phyloP scores from a whole-genome alignment of 768 basidiomycete genomes.

The Pleurotus sapidus region DNA sequence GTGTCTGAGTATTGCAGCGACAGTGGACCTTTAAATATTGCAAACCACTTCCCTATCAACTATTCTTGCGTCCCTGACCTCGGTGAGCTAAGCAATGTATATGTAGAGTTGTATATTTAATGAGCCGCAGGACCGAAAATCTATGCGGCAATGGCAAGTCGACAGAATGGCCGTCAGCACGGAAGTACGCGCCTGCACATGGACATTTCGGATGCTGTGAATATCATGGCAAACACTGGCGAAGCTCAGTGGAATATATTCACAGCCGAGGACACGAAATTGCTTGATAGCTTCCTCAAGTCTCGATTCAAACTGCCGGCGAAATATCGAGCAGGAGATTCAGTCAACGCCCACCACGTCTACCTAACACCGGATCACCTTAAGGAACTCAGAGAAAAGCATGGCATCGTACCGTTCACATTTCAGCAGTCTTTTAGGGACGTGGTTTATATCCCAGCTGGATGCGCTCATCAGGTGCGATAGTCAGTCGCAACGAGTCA shows the following conservation, averaged over 20 bases:
- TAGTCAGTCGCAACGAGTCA: neutral
- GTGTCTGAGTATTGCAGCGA: slow-evolving; percentile 62
- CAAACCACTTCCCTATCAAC: slow-evolving; percentile 61
- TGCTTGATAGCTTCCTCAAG: slow-evolving; percentile 55
- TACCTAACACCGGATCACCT: slow-evolving; percentile 32
- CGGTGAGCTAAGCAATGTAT: slow-evolving; percentile 26
- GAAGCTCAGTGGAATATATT: slow-evolving; percentile 72
- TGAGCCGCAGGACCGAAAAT: slow-evolving; percentile 56
- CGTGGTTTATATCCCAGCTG: slow-evolving; percentile 75
- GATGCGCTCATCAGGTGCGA: slow-evolving; percentile 61
- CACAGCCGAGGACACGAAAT: slow-evolving; percentile 52
- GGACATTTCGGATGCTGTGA: slow-evolving; percentile 71
- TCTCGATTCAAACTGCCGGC: neutral
- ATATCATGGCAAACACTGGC: slow-evolving; percentile 64
- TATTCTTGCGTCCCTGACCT: slow-evolving; percentile 52
- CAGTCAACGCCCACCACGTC: slow-evolving; percentile 3
- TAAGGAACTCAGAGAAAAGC: slow-evolving; percentile 48
- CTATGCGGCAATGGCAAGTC: slow-evolving; percentile 66
- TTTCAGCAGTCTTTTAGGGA: slow-evolving; percentile 70
- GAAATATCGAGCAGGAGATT: neutral
- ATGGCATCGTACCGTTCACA: slow-evolving; percentile 55
- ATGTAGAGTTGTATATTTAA: slow-evolving; percentile 6
- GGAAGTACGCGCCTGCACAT: slow-evolving; percentile 70
- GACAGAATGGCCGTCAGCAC: slow-evolving; percentile 45
- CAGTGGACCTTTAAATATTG: slow-evolving; percentile 66